Conservation (phyloP, 1,284 basidiomycete genomes). For the Ceratobasidium sp. region DNA sequence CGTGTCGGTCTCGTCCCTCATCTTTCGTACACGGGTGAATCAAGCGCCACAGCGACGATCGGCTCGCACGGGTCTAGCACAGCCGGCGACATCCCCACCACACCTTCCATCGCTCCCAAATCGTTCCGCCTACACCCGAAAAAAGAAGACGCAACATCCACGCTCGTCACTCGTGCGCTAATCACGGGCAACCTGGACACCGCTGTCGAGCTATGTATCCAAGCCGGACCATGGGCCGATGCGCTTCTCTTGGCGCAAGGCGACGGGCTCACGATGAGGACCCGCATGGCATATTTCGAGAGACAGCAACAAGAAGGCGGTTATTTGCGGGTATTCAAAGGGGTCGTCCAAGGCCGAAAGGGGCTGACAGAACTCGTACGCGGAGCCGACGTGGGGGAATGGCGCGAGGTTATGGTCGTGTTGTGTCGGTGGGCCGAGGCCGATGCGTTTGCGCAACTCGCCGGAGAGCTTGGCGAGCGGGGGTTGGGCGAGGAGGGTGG, state of each 20-base stretch:
- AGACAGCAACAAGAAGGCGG: constrained; percentile 76
- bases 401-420: constrained; percentile 74
- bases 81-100: no score
- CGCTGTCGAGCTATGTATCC: no score
- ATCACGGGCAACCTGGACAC: no score
- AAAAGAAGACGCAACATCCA: no score
- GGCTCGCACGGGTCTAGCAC: no score
- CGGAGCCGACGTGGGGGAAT: constrained; percentile 82
- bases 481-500: constrained; percentile 9
- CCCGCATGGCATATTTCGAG: constrained; percentile 96
- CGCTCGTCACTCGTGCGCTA: no score
- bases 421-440: constrained; percentile 92
- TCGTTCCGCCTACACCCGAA: no score
- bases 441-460: constrained; percentile 87
- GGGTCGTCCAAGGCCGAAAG: constrained; percentile 82
- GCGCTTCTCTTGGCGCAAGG: no score
- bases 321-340: constrained; percentile 95
- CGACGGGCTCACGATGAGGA: constrained; percentile 77
- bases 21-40: no score
- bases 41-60: no score
- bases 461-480: constrained; percentile 86
- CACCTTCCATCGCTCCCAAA: no score
- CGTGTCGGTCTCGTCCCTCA: constrained; percentile 64
- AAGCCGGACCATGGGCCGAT: no score
- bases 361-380: constrained; percentile 95